Evolutionary conservation across 2,329 filamentous ascomycete genomes (phyloP), one percentile per base, ranked within the genome.

Genomic region (Colletotrichum liaoningense): DNA sequence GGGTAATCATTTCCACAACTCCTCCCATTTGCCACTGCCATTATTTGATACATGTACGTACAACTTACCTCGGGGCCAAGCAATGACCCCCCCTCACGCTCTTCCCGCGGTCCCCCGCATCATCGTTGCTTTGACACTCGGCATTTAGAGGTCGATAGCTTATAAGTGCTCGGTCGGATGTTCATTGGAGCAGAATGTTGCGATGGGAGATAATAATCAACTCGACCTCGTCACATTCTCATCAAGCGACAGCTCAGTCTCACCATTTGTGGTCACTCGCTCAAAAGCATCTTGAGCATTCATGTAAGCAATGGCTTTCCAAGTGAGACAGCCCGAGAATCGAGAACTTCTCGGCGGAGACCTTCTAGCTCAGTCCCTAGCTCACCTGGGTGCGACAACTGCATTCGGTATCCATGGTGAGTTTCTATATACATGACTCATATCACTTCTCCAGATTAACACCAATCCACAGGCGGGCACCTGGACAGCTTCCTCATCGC

Each of bases 401-500:
- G 67, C 67, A 2, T 69, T 69, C 9, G 67, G 67, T 3, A 57
- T 69, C 2, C 67, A 69, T 38, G 60, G 67, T 56, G 49, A 7
- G 46, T 16, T 28, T 19, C 14, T 14, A 22, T 22, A 11, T n/a
- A 5, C 4, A 12, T 33, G 1, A 12, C 52, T 11, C 26, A 5
- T 8, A 3, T 46, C 30, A 6, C 35, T 69, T 26, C 42, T 5
- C 1, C 9, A 19, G 42, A n/a, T 8, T 49, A n/a, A 49, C 8
- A 54, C 52, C 4, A 5, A 19, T 4, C 7, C 5, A 22, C 28
- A 69, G 67, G 67, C 1, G 67, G 67, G 2, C 67, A 69, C n/a
- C 67, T 69, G 14, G 67, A 69, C 4, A 63, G 59, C 11, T 69
- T 69, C 33, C 67, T 69, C 38, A 55, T 69, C 9, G 67, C 67